Evolutionary conservation across 2,329 filamentous ascomycete species (phyloP).

Genomic region (Penicillium sp.): DNA sequence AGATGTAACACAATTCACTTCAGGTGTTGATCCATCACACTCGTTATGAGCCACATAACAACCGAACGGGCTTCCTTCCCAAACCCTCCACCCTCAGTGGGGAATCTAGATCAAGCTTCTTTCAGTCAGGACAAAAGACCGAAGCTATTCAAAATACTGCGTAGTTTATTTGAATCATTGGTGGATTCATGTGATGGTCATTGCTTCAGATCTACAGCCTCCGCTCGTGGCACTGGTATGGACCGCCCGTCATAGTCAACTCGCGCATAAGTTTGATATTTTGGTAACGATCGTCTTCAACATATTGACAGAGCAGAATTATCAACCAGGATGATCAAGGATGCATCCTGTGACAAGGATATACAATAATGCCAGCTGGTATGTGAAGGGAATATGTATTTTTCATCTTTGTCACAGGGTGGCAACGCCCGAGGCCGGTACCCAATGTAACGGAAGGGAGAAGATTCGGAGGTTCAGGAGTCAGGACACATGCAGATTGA

Average conservation of each 20-base stretch:
- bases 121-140: constrained; percentile 7
- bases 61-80: neutral
- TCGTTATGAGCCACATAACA: neutral
- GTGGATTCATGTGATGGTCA: constrained; percentile 8
- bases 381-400: constrained; percentile 6
- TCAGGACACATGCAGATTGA: constrained; percentile 3
- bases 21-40: constrained; percentile 2
- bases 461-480: neutral
- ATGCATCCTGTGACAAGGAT: constrained; percentile 2
- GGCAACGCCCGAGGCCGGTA: constrained; percentile 5
- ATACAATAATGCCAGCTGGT: constrained; percentile 3
- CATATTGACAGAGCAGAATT: neutral
- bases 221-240: constrained; percentile 3
- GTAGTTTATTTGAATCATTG: constrained; percentile 8
- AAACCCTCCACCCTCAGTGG: neutral
- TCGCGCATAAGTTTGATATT: neutral
- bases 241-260: constrained; percentile 2
- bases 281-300: constrained; percentile 2
- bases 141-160: constrained; percentile 15
- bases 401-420: neutral
- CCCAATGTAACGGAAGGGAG: constrained; percentile 1
- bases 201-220: constrained; percentile 11
- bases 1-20: constrained; percentile 9
- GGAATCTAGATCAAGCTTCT: neutral
- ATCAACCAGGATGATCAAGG: neutral